These are phyloP conservation scores for Lactarius sp. DNA, from an alignment of 768 basidiomycete species.

Conservation along the genomic window DNA sequence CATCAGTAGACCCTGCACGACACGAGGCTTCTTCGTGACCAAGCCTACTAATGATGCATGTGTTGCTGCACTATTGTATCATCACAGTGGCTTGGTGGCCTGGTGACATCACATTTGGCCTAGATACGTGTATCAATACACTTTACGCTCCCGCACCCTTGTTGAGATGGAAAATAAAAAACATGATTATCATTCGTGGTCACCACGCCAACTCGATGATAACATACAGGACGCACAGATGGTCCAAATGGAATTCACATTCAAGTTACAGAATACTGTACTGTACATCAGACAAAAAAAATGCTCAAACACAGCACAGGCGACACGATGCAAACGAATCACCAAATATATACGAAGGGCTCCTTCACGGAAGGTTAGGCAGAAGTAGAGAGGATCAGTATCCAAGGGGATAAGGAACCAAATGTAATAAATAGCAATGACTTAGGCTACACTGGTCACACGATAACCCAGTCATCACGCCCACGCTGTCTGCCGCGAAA, in stretches of 20 bases:
- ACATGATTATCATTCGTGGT: neutral
- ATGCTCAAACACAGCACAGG: neutral
- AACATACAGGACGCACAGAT: neutral
- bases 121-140: neutral
- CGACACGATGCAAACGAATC: neutral
- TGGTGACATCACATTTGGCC: no score
- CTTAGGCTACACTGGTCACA: neutral
- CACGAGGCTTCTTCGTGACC: no score
- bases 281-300: neutral
- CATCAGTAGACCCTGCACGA: no score
- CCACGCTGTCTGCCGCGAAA: neutral
- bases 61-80: no score
- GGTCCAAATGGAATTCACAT: no score
- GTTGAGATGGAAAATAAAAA: neutral
- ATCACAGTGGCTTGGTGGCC: no score
- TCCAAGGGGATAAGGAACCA: neutral
- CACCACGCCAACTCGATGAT: no score
- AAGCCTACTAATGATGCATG: no score
- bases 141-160: neutral
- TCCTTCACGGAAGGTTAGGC: neutral
- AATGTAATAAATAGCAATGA: neutral
- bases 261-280: no score
- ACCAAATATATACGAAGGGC: neutral
- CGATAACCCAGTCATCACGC: neutral
- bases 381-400: neutral